phyloP scores from a whole-genome alignment of 495 filamentous ascomycete species.

The Penicillium arizonense region DNA sequence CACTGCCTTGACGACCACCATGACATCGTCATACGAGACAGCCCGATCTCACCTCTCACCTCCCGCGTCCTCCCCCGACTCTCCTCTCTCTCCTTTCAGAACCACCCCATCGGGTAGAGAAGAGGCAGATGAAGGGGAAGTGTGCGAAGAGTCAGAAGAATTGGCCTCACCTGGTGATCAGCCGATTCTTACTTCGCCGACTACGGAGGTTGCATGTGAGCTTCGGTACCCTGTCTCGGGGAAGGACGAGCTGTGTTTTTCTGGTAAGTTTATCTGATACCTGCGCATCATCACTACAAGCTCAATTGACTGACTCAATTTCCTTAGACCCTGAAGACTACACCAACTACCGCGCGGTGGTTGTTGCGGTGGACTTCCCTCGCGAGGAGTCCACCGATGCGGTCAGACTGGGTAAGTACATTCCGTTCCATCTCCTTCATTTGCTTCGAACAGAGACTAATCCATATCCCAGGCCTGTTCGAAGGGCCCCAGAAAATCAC shows the following conservation, averaged over 20 bases:
- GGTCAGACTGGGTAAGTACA: neutral
- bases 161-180: neutral
- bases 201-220: neutral
- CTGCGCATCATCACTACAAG: neutral
- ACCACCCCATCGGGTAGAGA: neutral
- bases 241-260: neutral
- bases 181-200: neutral
- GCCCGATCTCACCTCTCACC: conserved; percentile 2
- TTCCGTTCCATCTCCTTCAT: neutral
- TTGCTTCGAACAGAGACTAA: neutral
- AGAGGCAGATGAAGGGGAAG: neutral
- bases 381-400: neutral
- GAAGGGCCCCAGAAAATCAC: neutral
- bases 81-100: neutral
- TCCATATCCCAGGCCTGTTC: neutral
- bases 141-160: neutral
- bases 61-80: neutral
- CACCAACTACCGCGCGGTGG: neutral
- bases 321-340: neutral
- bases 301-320: neutral
- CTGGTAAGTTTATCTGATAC: neutral
- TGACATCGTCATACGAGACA: neutral
- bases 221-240: neutral
- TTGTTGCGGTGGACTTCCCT: neutral
- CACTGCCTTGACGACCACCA: neutral